phyloP scores from a whole-genome alignment of 2,329 filamentous ascomycete genomes.

The Aspergillus ruber region DNA sequence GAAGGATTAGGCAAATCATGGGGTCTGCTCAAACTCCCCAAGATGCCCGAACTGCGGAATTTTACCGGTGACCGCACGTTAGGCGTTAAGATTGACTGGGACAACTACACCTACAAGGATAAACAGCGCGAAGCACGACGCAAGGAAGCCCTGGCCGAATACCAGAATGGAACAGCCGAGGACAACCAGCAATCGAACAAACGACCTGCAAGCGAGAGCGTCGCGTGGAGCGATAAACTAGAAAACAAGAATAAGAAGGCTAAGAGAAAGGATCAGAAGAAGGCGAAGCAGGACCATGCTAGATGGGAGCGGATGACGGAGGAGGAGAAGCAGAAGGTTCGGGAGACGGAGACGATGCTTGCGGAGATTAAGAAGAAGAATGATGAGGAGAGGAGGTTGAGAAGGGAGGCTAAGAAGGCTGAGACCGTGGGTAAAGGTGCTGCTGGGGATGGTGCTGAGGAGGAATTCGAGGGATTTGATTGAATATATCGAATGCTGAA shows the following conservation, averaged over 20 bases:
- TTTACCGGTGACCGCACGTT: conserved; percentile 64
- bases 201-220: conserved; percentile 56
- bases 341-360: conserved; percentile 59
- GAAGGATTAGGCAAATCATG: conserved; percentile 70
- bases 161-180: conserved; percentile 33
- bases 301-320: conserved; percentile 61
- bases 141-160: conserved; percentile 48
- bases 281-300: conserved; percentile 58
- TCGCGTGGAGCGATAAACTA: conserved; percentile 65
- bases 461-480: conserved; percentile 57
- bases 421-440: neutral
- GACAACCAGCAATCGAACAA: conserved; percentile 35
- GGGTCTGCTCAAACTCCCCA: conserved; percentile 79
- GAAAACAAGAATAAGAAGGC: conserved; percentile 60
- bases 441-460: conserved; percentile 7
- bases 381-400: conserved; percentile 19
- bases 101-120: conserved; percentile 64
- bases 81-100: conserved; percentile 55
- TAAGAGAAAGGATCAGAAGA: conserved; percentile 58
- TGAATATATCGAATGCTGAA: conserved; percentile 9
- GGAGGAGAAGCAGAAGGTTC: conserved; percentile 58
- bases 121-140: conserved; percentile 63
- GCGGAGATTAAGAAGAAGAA: conserved; percentile 57
- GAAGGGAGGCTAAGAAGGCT: conserved; percentile 12
- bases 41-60: conserved; percentile 81